Base-by-base conservation (phyloP, 2,329 filamentous ascomycete species). In the Hymenoscyphus occultus region DNA sequence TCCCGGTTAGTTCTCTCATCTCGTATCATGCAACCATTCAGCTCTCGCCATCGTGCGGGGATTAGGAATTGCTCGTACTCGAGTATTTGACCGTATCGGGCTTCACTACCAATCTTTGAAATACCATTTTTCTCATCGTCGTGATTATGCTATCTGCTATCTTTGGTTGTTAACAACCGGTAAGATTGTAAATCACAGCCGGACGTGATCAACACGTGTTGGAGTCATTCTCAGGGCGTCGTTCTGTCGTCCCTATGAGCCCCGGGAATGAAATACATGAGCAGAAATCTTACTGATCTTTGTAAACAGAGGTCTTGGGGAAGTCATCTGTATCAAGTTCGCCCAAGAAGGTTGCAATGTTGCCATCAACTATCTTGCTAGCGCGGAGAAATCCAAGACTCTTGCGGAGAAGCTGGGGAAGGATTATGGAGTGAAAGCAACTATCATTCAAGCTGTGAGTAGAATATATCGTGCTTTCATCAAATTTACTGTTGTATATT, bases 281-380 rank as follows among this genome's bases (percentile, higher is more conserved):
- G 9, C 2, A 54, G 19, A 54, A 28, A 1, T 13, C 13, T 54
- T 54, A 22, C 48, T 54, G 48, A 54, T 54, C 35, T 54, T 13
- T 2, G 13, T 54, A 7, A 12, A 28, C 67, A 89, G 88, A 72
- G 88, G 88, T 7, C 80, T 90, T 28, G 88, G 88, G 40, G 87
- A 85, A 65, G 74, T 84, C 6, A 80, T 90, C 42, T 81, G 80
- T 60, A 79, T 83, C 56, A 86, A 85, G 60, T 90, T 90, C 73
- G 88, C 88, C 2, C 77, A 80, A 5, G 80, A 89, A 74, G 86
- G 87, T 39, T 82, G 80, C 69, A 89, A 90, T 72, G 73, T 90
- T 39, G 85, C 84, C 3, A 83, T 91, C 73, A 90, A 90, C 74
- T 90, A 89, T 74, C 80, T 83, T 70, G 82, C 82, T 42, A 84